A percentile compares a stretch with the other conserved stretches of the same genome.
Evolutionary conservation across 345 rosid genomes (phyloP).

Genomic region (Eucalyptus marginata): DNA sequence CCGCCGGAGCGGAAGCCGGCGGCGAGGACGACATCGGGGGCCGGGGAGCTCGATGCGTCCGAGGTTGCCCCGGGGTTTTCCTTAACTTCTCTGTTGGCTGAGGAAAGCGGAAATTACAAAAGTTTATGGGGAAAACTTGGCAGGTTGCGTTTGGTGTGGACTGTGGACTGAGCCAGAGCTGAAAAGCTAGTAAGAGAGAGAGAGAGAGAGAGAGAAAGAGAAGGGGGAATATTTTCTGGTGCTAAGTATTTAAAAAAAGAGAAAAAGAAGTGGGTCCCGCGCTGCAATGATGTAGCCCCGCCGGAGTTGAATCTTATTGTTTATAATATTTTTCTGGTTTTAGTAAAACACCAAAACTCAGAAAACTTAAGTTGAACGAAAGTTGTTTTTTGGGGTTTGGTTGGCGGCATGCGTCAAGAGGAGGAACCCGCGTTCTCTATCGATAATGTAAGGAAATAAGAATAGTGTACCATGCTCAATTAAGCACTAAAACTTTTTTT

Average conservation of each 20-base stretch:
- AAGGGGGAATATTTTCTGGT: neutral
- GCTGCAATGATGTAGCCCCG: neutral
- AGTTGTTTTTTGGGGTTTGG: neutral
- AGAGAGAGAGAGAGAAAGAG: too few species aligned
- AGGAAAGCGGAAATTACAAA: neutral
- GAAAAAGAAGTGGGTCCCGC: neutral
- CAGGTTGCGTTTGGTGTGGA: neutral
- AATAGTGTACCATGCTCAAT: rapidly evolving
- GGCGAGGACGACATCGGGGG: conserved; percentile 8
- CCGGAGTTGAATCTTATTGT: neutral
- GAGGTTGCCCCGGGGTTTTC: neutral
- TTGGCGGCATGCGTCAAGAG: neutral
- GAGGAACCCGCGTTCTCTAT: neutral
- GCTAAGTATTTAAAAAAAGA: neutral
- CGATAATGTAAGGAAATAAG: neutral
- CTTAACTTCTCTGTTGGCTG: neutral
- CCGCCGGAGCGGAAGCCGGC: neutral
- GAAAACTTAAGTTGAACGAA: neutral
- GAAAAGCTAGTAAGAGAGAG: neutral
- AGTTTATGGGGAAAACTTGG: rapidly evolving
- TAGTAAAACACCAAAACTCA: neutral
- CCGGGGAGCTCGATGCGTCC: neutral
- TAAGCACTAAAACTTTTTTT: too few species aligned
- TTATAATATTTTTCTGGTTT: neutral
- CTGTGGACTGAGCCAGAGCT: neutral